Evolutionary conservation across 208 protist genomes (phyloP), one percentile per base, ranked within the genome.

Genomic region (Crithidia sp.): DNA sequence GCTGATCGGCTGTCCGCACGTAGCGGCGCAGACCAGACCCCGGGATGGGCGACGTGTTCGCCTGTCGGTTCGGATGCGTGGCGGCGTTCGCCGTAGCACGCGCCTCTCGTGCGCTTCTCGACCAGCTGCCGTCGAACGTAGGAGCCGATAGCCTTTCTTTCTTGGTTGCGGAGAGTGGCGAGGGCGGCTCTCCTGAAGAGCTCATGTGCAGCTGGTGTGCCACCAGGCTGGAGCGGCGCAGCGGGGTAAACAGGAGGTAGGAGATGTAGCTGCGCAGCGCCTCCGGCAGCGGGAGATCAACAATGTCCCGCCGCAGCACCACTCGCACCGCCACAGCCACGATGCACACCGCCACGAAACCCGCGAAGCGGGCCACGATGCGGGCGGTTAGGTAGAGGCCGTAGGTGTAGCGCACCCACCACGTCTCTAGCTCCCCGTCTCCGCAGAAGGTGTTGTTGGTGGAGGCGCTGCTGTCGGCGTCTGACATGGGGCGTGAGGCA

Each of bases 211-310:
- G 41, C 17, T 72, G 55, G 16, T 40, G 44, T 16, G 40, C 37
- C 55, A 41, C 49, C 9, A 56, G 4, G 41, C 40, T 55, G 7
- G 69, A 43, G 4, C 56, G 69, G 6, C 19, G 63, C n/a, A 76
- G 59, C 19, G 79, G 84, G 40, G 82, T 80, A 13, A 64, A 45
- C 6, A 92, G 71, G 47, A 90, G 53, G 57, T 80, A 71, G 19
- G 85, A 68, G 45, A 93, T 41, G 52, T 59, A 67, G 41, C 44
- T n/a, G 14, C 70, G 79, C 36, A 90, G n/a, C 45, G 52, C 54
- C n/a, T 70, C 49, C 13, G 85, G 85, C 45, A 89, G 47, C 5
- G 88, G 88, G 13, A 90, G 75, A 39, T 84, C 76, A 56, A 68
- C 79, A 36, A 89, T 73, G 62, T 88, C 71, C 28, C 83, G 56